Conservation (phyloP, 2,329 filamentous ascomycete species). For the Mariannaea sp. region DNA sequence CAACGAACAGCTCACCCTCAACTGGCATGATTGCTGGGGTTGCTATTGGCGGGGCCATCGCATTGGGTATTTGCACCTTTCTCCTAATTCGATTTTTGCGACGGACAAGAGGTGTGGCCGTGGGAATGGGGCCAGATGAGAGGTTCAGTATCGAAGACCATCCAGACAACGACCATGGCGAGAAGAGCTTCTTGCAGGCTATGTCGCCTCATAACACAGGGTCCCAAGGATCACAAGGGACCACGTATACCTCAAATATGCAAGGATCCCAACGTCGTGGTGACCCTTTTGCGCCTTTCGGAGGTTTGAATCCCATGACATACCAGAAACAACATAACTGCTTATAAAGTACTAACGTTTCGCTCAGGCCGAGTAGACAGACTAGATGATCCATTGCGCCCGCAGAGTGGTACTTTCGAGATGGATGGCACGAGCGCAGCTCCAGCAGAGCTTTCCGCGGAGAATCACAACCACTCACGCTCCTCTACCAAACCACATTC, state of each 20-base stretch:
- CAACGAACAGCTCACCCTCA: slow-evolving; percentile 26
- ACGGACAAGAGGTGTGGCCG: slow-evolving; percentile 18
- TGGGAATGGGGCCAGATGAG: neutral
- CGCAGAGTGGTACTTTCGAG: slow-evolving; percentile 42
- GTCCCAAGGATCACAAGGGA: slow-evolving; percentile 33
- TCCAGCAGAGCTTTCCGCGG: slow-evolving; percentile 43
- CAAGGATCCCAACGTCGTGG: slow-evolving; percentile 33
- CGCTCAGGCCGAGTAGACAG: slow-evolving; percentile 43
- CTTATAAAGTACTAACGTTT: slow-evolving; percentile 20
- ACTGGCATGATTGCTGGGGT: slow-evolving; percentile 43
- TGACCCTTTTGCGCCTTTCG: slow-evolving; percentile 52
- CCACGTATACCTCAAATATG: too few species aligned
- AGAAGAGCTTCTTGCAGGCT: slow-evolving; percentile 36
- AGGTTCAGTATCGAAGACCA: slow-evolving; percentile 16
- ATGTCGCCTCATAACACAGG: slow-evolving; percentile 37
- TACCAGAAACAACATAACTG: neutral
- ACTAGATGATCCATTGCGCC: slow-evolving; percentile 34
- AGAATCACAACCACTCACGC: slow-evolving; percentile 14
- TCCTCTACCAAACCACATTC: slow-evolving; percentile 15
- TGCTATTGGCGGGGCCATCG: slow-evolving; percentile 37
- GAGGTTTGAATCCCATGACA: slow-evolving; percentile 43
- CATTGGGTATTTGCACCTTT: slow-evolving; percentile 36
- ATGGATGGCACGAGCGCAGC: slow-evolving; percentile 44
- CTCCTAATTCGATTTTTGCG: slow-evolving; percentile 31
- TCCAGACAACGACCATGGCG: slow-evolving; percentile 28